Base-by-base conservation (phyloP, 192 early-diverging fungal species). In the Backusella tuberculispora region DNA sequence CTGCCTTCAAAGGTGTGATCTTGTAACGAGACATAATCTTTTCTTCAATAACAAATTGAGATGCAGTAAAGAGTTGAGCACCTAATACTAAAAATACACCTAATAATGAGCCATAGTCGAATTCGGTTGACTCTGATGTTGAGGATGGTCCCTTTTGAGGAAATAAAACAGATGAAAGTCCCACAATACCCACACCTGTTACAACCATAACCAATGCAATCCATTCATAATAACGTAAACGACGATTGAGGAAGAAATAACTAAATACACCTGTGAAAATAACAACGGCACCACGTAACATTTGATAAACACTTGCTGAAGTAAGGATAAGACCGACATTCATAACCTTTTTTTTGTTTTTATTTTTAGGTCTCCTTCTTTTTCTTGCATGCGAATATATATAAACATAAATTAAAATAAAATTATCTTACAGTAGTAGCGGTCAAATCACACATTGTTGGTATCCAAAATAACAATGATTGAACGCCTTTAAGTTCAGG, bases 31-130 rank as follows among this genome's bases (percentile, higher is more conserved):
- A 75, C 85, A 99, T 85, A 71, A 99, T 91, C 80, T 94, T 95
- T 78, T 99, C 98, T 76, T 99, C 98, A 56, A 98, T 85, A 19
- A 99, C 96, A 86, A 99, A 99, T 83, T 97, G 96, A 1, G 90
- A 83, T 12, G 98, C 96, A 0, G 96, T 95, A 78, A 99, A 94
- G 46, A 95, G 81, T 81, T 99, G 98, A 19, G 96, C 98, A 45
- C 93, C 84, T 42, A 98, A 85, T 12, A 98, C 94, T 43, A 99
- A 77, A 6, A 87, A 56, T 13, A 98, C 92, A 47, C 98, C 98
- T 40, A 97, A 46, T 14, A 90, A 46, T 0, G 93, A 90, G 45
- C 78, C 80, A 50, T 50, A 74, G 63, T 90, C 87, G 47, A 84
- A 80, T 42, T 78, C 65, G 1, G 71, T 29, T 4, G 88, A 80